A percentile compares a stretch with the other conserved stretches of the same genome.
phyloP scores from a whole-genome alignment of 2,329 filamentous ascomycete species.

The Fusarium citri region DNA sequence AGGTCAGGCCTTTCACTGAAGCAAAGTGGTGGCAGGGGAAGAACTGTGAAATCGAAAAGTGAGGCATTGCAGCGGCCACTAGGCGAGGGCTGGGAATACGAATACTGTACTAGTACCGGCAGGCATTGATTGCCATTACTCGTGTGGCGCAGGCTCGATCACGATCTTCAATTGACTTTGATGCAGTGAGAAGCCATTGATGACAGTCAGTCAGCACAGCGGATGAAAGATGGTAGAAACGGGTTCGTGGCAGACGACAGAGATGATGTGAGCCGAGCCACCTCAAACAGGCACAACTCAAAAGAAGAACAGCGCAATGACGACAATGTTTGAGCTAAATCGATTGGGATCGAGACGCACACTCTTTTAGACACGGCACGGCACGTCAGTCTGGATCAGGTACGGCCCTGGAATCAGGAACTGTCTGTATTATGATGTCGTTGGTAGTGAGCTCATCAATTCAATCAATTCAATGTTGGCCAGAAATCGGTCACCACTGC shows the following conservation, averaged over 20 bases:
- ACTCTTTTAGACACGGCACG: slow-evolving; percentile 26
- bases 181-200: slow-evolving; percentile 4
- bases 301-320: slow-evolving; percentile 21
- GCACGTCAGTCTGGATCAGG: slow-evolving; percentile 24
- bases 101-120: slow-evolving; percentile 3
- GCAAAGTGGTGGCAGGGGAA: slow-evolving; percentile 32
- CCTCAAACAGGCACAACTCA: slow-evolving; percentile 5
- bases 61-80: slow-evolving; percentile 20
- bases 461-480: not conserved
- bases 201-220: not conserved
- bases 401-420: not conserved
- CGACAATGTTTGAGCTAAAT: slow-evolving; percentile 32
- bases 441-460: not conserved
- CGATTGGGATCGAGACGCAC: slow-evolving; percentile 22
- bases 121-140: slow-evolving; percentile 16
- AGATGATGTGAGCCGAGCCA: slow-evolving; percentile 28
- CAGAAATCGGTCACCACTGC: not conserved
- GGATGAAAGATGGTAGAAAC: slow-evolving; percentile 6
- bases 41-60: slow-evolving; percentile 13
- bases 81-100: slow-evolving; percentile 24
- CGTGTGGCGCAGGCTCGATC: slow-evolving; percentile 27
- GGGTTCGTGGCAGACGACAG: slow-evolving; percentile 10
- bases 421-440: not conserved
- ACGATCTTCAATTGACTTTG: slow-evolving; percentile 16
- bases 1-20: slow-evolving; percentile 14